Evolutionary conservation across 352 stramenopile species (phyloP), one percentile per base, ranked within the genome.

Genomic region (Globisporangium okanoganense): DNA sequence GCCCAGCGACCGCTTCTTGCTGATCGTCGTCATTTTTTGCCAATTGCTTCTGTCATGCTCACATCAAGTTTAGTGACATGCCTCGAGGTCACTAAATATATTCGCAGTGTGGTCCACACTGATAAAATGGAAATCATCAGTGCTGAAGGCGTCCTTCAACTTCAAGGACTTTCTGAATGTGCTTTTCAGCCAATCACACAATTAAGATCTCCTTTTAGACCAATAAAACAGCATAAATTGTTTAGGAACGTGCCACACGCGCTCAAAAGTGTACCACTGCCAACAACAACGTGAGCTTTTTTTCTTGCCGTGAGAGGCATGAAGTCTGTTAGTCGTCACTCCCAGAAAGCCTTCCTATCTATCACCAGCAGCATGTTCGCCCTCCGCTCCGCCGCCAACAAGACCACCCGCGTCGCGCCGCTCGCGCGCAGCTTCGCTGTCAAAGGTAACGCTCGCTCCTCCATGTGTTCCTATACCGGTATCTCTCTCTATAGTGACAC

Each of bases 341-440:
- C 67, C 56, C 43, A 50, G 45, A 67, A 66, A 67, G 58, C 54
- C 22, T 31, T 43, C 57, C 24, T 35, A 1, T 20, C 47, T 14
- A 14, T 14, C 24, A 35, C 1, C 14, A 33, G 14, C 10, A 48
- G 18, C 48, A 90, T 90, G 81, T 80, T 87, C 41, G 67, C 77
- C 14, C 58, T 88, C 49, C 77, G 76, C 58, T 61, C 73, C 24
- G 45, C 67, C 31, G 65, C 66, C 31, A 35, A 45, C 35, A 58
- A 58, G 22, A 41, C 66, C 33, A 55, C 48, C 25, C 48, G 27
- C 27, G n/a, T n/a, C n/a, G n/a, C n/a, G n/a, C n/a, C n/a, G n/a
- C 58, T 85, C 56, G 54, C 64, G 36, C 79, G 79, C 65, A 72
- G 63, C 44, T 87, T 90, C 65, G 67, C 78, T 31, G 65, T 75